Conservation (phyloP, 169 alveolate species). For the Eimeria falciformis region DNA sequence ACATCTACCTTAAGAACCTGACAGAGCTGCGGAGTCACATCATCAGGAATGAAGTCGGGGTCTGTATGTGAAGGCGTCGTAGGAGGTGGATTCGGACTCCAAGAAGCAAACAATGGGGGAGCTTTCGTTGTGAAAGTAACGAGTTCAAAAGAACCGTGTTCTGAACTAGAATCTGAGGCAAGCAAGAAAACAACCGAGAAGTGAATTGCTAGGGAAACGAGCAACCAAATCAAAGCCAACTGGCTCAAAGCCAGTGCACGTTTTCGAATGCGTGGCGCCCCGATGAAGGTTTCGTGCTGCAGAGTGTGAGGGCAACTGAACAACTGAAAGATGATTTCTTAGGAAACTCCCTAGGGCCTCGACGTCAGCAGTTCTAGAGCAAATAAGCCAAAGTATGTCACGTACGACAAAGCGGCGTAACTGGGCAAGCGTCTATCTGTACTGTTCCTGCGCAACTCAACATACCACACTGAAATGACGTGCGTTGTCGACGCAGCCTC, state of each 20-base stretch:
- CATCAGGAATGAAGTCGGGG: not conserved
- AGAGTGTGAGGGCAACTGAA: too few species aligned
- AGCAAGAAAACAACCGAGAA: not conserved
- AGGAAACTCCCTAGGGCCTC: too few species aligned
- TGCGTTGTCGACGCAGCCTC: too few species aligned
- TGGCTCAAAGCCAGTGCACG: too few species aligned
- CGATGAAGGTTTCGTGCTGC: too few species aligned
- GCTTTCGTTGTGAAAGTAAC: constrained; percentile 24
- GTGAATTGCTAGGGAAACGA: not conserved
- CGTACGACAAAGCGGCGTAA: constrained; percentile 35
- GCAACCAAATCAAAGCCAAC: too few species aligned
- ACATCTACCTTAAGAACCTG: not conserved
- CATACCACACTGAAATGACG: too few species aligned
- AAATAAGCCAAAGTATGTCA: too few species aligned
- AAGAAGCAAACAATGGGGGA: not conserved
- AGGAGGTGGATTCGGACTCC: not conserved
- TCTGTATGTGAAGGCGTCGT: not conserved
- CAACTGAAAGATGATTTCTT: too few species aligned
- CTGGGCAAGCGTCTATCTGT: constrained; percentile 17
- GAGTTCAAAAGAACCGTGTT: not conserved
- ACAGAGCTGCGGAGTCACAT: constrained; percentile 38
- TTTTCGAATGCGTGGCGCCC: too few species aligned
- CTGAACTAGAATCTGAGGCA: constrained; percentile 9
- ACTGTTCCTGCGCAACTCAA: constrained; percentile 17
- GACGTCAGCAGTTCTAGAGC: too few species aligned